phyloP scores from a whole-genome alignment of 2,329 filamentous ascomycete genomes.

The Lasiodiplodia sp. region DNA sequence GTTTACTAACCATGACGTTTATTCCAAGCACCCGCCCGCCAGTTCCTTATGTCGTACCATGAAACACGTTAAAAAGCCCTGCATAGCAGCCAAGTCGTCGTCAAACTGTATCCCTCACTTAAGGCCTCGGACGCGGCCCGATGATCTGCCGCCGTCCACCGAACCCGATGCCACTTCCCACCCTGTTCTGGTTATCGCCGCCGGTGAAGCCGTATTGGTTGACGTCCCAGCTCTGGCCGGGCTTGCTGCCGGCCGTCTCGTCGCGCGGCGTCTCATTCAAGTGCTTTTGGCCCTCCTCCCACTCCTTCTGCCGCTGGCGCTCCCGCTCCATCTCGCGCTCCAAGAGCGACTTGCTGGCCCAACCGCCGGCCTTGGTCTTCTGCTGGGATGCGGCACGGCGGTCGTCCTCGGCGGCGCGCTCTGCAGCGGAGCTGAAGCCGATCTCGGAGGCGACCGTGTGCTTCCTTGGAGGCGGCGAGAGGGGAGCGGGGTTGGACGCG shows the following conservation, averaged over 20 bases:
- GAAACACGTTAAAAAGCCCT: not conserved
- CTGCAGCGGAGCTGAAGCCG: conserved; percentile 52
- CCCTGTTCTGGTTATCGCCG: conserved; percentile 75
- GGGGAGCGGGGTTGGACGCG: conserved; percentile 61
- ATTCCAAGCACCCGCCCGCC: not conserved
- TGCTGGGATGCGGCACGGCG: conserved; percentile 65
- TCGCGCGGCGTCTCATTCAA: conserved; percentile 64
- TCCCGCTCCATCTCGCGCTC: conserved; percentile 85
- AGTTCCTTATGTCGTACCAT: not conserved
- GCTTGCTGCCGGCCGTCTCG: conserved; percentile 67
- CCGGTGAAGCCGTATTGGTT: conserved; percentile 79
- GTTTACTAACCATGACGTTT: not conserved
- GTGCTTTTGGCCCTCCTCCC: conserved; percentile 77
- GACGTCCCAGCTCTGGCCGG: conserved; percentile 78
- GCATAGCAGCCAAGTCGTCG: not conserved
- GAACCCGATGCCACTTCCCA: conserved; percentile 67
- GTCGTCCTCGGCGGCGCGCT: conserved; percentile 59
- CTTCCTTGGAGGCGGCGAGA: conserved; percentile 59
- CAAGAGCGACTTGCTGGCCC: conserved; percentile 73
- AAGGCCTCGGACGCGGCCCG: conserved; percentile 68
- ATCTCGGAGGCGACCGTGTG: conserved; percentile 62
- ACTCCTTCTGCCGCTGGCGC: conserved; percentile 77
- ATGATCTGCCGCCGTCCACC: conserved; percentile 78
- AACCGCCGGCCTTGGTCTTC: conserved; percentile 68
- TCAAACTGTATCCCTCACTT: not conserved